Evolutionary conservation across 495 filamentous ascomycete species (phyloP), one percentile per base, ranked within the genome.

Genomic region (Penicillium crystallinum): DNA sequence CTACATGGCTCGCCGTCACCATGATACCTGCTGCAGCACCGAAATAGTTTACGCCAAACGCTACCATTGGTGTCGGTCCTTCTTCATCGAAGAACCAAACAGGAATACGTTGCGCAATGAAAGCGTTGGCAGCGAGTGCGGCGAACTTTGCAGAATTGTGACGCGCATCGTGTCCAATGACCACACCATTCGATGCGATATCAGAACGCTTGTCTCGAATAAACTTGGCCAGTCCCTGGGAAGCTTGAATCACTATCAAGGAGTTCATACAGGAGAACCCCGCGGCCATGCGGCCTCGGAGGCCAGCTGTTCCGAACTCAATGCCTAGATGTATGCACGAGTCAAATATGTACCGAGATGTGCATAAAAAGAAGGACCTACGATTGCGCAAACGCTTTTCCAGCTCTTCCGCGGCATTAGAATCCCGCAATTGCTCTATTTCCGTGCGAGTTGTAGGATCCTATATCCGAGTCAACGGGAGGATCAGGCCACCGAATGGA

Each of bases 241-340:
- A 86, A 38, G 86, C 81, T 63, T 88, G 85, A 31, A 88, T 86
- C 41, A 88, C 80, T 0, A 83, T 88, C 46, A 88, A 61, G 19
- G 74, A 73, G 63, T 88, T 89, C 77, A 89, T 83, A 52, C 79
- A 81, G 0, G 82, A 72, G 65, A 87, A 88, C 0, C 86, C 86
- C 29, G 84, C 84, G 51, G 82, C 73, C 86, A 89, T 89, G 31
- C 74, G 77, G 39, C 81, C 83, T 14, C 86, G 77, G 1, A 89
- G 73, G 56, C 85, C 85, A 42, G 86, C 84, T 10, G 86, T 88
- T 19, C 86, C 86, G 53, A 88, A 88, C 46, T 81, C 72, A 57
- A 88, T 82, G 39, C 81, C 79, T 81, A 49, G 6, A 25, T 15
- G 25, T 27, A 25, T 18, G 27, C 11, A 49, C 11, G 23, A 15